These are phyloP conservation scores for Coprinopsis cinerea DNA, from an alignment of 768 basidiomycete species.

Conservation along the genomic window DNA sequence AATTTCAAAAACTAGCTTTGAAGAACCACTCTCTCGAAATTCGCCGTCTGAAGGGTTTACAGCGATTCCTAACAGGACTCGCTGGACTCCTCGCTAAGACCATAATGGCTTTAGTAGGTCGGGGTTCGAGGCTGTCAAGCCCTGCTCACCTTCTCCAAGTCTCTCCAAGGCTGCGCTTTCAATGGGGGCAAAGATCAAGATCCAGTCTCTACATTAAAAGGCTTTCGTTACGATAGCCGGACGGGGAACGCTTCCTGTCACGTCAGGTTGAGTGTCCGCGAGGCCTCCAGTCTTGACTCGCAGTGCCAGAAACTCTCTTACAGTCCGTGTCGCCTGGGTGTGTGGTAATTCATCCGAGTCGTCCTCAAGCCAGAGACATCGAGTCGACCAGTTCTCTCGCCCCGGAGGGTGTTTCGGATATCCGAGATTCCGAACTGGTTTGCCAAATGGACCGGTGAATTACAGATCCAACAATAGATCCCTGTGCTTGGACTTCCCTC, in stretches of 20 bases:
- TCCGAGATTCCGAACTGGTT: constrained; percentile 5
- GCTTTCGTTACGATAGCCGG: constrained; percentile 15
- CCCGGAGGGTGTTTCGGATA: constrained; percentile 3
- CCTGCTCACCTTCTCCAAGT: no score
- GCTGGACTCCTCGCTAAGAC: no score
- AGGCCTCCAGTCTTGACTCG: no score
- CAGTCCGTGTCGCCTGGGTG: no score
- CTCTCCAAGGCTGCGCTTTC: background rate
- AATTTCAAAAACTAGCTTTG: no score
- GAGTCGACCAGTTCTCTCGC: background rate
- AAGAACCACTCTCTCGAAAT: no score
- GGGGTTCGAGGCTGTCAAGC: no score
- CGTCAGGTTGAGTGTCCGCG: constrained; percentile 3
- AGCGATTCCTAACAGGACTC: no score
- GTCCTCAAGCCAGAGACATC: no score
- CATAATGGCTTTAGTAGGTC: no score
- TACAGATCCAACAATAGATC: constrained; percentile 3
- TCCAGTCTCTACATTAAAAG: constrained; percentile 4
- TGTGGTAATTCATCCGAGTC: background rate
- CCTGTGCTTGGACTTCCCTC: background rate
- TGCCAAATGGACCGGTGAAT: constrained; percentile 2
- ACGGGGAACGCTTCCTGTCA: constrained; percentile 10
- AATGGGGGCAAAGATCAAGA: background rate
- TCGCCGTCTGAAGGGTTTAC: no score
- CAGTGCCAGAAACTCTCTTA: no score